Evolutionary conservation across 805 yeast species (phyloP).

Genomic region (Nakazawaea ishiwadae): DNA sequence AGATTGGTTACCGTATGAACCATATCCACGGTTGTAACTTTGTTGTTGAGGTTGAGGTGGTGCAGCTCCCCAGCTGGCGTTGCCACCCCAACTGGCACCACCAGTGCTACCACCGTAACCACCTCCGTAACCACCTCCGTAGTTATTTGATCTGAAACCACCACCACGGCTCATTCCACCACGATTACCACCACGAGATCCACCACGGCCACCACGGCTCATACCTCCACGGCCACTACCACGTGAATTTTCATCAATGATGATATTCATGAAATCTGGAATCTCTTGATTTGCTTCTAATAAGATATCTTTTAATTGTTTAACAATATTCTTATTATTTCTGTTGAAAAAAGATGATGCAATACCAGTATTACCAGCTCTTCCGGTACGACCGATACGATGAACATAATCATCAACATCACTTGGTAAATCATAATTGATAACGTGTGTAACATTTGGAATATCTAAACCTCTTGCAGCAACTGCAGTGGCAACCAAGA

Average conservation of each 20-base stretch:
- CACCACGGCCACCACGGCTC: constrained; percentile 22
- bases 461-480: constrained; percentile 99
- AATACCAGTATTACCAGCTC: constrained; percentile 99
- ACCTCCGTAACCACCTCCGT: constrained; percentile 15
- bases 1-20: constrained; percentile 21
- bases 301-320: constrained; percentile 82
- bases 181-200: constrained; percentile 32
- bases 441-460: constrained; percentile 97
- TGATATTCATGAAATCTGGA: constrained; percentile 79
- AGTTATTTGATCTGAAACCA: constrained; percentile 19
- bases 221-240: constrained; percentile 23
- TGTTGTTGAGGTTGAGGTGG: constrained; percentile 7
- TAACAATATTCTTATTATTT: constrained; percentile 83
- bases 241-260: constrained; percentile 64
- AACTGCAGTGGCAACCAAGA: constrained; percentile 98
- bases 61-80: too few species aligned
- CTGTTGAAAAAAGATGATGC: constrained; percentile 99
- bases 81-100: too few species aligned
- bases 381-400: constrained; percentile 99
- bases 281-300: constrained; percentile 97
- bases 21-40: constrained; percentile 12
- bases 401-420: constrained; percentile 99
- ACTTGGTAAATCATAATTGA: constrained; percentile 94
- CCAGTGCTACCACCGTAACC: too few species aligned
- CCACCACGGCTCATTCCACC: constrained; percentile 30